A percentile compares a stretch with the other conserved stretches of the same genome.
These are phyloP conservation scores for Candida corydali DNA, from an alignment of 805 yeast genomes.

Conservation along the genomic window DNA sequence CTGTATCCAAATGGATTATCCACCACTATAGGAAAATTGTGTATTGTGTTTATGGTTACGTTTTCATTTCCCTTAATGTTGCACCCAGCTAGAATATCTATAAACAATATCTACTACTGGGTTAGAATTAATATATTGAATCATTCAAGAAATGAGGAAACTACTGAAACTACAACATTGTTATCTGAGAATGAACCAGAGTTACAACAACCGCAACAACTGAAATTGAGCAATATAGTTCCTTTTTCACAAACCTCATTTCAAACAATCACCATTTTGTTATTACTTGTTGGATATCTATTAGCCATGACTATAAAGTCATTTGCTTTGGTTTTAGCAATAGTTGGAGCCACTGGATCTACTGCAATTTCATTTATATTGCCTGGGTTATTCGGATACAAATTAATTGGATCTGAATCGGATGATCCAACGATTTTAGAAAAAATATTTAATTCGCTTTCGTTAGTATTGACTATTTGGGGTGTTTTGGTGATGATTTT, in stretches of 20 bases:
- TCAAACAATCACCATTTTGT: slow-evolving; percentile 22
- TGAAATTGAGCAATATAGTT: slow-evolving; percentile 15
- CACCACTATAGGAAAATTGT: slow-evolving; percentile 76
- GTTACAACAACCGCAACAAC: neutral
- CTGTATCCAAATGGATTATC: slow-evolving; percentile 63
- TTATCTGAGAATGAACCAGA: slow-evolving; percentile 2
- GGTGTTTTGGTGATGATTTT: slow-evolving; percentile 68
- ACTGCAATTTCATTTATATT: slow-evolving; percentile 86
- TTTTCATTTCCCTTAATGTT: slow-evolving; percentile 87
- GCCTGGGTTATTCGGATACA: slow-evolving; percentile 85
- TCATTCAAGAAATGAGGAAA: neutral
- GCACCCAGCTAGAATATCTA: slow-evolving; percentile 84
- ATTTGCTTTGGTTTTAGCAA: slow-evolving; percentile 74
- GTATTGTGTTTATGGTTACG: slow-evolving; percentile 75
- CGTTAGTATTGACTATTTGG: slow-evolving; percentile 58
- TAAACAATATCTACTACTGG: slow-evolving; percentile 65
- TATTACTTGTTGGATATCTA: slow-evolving; percentile 51
- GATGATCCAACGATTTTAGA: slow-evolving; percentile 24
- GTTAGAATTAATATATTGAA: slow-evolving; percentile 18
- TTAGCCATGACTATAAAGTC: slow-evolving; percentile 68
- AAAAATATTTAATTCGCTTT: slow-evolving; percentile 37
- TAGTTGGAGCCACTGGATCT: slow-evolving; percentile 92
- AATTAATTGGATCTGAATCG: slow-evolving; percentile 53
- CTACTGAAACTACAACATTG: neutral
- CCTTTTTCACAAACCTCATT: slow-evolving; percentile 26